Base-by-base conservation (phyloP, 805 yeast species). In the Cyberlindnera amylophila region DNA sequence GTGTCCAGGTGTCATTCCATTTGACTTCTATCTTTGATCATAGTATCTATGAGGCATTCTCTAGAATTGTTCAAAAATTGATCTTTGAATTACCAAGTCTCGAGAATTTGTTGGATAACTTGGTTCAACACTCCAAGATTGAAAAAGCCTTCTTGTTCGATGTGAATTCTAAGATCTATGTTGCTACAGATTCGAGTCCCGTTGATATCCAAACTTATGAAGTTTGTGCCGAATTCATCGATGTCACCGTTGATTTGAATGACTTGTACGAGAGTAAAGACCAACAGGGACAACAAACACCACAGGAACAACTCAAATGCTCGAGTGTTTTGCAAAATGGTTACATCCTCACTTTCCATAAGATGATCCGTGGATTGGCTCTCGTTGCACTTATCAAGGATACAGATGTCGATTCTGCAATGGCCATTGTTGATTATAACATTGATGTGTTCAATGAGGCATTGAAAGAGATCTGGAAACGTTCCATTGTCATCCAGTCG, bases 181-280 rank as follows among this genome's bases (percentile, higher is more conserved):
- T 91, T 37, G 96, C 97, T 5, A 91, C 98, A 0, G 99, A 93
- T 62, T 86, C 96, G 0, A 81, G 90, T 2, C 97, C 98, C 0
- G 96, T 91, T 31, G 98, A 91, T 64, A 84, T 88, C 32, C 96
- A 89, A 58, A 86, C 95, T 0, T 93, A 93, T 61, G 97, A 93
- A 61, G 95, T 91, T 2, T 93, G 98, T 63, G 95, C 97, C 0
- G 98, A 93, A 58, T 93, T 93, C 58, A 91, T 93, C 35, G 98
- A 93, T 62, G 93, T 91, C 13, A 82, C 96, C 3, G 82, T 89
- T 19, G 98, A 93, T 58, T 66, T 93, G 50, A 90, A 87, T 53
- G 85, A 84, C 38, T 61, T 85, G 34, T 83, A 85, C 52, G 75
- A 75, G 37, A 36, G 38, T 14, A 35, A 42, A 15, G 41, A 37